Percentiles rank a stretch among this genome's conserved stretches.
Evolutionary conservation across 768 basidiomycete genomes (phyloP).

Genomic region (button mushroom (Agaricus bisporus)): DNA sequence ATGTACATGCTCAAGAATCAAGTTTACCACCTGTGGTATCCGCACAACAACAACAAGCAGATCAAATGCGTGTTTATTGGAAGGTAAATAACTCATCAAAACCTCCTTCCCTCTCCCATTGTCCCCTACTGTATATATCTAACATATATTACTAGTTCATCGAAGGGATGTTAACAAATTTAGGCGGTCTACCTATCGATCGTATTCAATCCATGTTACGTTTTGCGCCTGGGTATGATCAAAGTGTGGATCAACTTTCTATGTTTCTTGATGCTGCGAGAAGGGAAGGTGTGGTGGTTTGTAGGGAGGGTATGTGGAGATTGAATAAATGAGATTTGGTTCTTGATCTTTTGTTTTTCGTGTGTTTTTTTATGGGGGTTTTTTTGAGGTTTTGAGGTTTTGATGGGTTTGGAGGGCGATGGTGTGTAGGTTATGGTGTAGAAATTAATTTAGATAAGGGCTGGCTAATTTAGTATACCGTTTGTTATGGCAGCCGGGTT

Average conservation of each 20-base stretch:
- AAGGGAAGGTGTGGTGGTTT: slow-evolving; percentile 68
- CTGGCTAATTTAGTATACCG: too few species aligned
- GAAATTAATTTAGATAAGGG: too few species aligned
- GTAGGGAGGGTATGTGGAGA: slow-evolving; percentile 68
- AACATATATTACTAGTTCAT: slow-evolving; percentile 53
- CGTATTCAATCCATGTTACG: slow-evolving; percentile 88
- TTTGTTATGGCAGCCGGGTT: too few species aligned
- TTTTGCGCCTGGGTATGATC: slow-evolving; percentile 79
- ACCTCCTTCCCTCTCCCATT: background rate
- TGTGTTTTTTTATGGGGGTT: too few species aligned
- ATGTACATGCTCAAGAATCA: slow-evolving; percentile 13
- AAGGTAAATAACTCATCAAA: slow-evolving; percentile 39
- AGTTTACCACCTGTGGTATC: slow-evolving; percentile 42
- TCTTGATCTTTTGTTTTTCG: too few species aligned
- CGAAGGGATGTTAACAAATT: slow-evolving; percentile 86
- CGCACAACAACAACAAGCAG: slow-evolving; percentile 69
- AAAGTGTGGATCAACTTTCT: slow-evolving; percentile 70
- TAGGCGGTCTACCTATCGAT: slow-evolving; percentile 68
- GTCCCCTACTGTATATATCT: slow-evolving; percentile 1
- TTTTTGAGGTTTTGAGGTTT: too few species aligned
- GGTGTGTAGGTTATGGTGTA: too few species aligned
- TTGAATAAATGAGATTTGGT: slow-evolving; percentile 24
- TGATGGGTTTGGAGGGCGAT: too few species aligned
- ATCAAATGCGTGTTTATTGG: slow-evolving; percentile 87
- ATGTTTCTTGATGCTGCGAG: slow-evolving; percentile 78